A percentile compares a stretch with the other conserved stretches of the same genome.
Conservation (phyloP, 257 asterid species). For the Jasminum sambac region DNA sequence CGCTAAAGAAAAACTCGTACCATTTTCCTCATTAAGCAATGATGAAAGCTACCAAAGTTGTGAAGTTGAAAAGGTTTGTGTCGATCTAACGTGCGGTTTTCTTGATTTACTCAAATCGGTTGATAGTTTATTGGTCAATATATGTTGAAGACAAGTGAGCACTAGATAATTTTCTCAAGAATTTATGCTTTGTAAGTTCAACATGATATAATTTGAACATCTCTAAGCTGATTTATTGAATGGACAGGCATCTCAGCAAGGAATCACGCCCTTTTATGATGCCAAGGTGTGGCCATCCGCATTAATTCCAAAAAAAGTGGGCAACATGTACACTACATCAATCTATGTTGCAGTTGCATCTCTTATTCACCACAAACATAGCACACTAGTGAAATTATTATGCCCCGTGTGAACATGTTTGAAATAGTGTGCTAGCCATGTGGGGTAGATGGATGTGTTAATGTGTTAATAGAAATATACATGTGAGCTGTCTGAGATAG, state of each 20-base stretch:
- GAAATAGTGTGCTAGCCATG: too few species aligned
- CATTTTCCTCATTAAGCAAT: slow-evolving; percentile 62
- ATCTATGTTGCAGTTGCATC: slow-evolving; percentile 96
- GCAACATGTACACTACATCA: slow-evolving; percentile 98
- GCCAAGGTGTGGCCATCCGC: slow-evolving; percentile 88
- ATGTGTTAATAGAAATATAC: too few species aligned
- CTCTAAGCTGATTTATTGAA: slow-evolving; percentile 22
- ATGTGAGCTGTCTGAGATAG: too few species aligned
- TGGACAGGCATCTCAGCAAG: slow-evolving; percentile 86
- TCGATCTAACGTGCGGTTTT: slow-evolving; percentile 1
- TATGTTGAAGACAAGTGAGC: neutral
- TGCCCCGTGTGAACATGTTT: too few species aligned
- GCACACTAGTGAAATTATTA: slow-evolving; percentile 61
- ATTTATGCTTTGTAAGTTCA: neutral
- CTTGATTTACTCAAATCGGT: neutral
- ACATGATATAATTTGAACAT: neutral
- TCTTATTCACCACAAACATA: slow-evolving; percentile 71
- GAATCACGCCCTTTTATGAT: slow-evolving; percentile 76
- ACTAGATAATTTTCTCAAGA: neutral
- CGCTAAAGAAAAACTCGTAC: slow-evolving; percentile 68
- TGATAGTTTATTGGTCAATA: neutral
- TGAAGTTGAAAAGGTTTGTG: slow-evolving; percentile 90
- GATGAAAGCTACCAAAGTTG: slow-evolving; percentile 94
- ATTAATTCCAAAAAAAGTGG: slow-evolving; percentile 90
- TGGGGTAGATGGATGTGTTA: too few species aligned